Evolutionary conservation across 129 eudicot species (phyloP).

Genomic region (Chrysanthemum lavandulifolium): DNA sequence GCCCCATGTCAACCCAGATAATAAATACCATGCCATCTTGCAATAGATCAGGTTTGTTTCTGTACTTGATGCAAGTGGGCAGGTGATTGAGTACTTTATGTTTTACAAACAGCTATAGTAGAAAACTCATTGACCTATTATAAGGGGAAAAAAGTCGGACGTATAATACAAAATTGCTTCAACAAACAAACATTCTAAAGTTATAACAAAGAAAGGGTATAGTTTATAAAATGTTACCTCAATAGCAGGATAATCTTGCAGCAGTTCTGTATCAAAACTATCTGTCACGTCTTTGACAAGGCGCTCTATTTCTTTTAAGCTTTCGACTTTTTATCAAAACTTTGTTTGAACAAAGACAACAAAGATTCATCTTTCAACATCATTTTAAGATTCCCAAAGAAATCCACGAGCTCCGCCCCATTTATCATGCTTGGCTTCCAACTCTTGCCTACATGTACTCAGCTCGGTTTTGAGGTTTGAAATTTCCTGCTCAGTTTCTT

Average conservation of each 20-base stretch:
- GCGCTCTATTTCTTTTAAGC: constrained; percentile 57
- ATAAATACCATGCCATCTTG: no score
- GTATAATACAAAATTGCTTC: neutral
- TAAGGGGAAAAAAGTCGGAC: neutral
- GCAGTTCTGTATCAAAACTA: constrained; percentile 44
- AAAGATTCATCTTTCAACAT: constrained; percentile 63
- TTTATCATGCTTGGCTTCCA: constrained; percentile 55
- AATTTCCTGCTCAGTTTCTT: constrained; percentile 69
- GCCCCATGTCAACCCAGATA: no score
- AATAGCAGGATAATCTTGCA: constrained; percentile 33
- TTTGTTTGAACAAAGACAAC: constrained; percentile 39
- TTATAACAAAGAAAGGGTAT: neutral
- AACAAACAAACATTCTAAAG: constrained; percentile 20
- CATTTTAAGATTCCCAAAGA: constrained; percentile 46
- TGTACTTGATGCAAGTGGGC: no score
- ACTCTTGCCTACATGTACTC: constrained; percentile 64
- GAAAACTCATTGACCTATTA: neutral
- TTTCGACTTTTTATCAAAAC: constrained; percentile 50
- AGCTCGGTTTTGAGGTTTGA: constrained; percentile 50
- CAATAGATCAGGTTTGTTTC: no score
- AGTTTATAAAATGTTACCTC: constrained; percentile 44
- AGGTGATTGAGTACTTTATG: no score
- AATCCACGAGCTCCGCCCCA: constrained; percentile 52
- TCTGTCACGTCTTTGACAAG: constrained; percentile 50
- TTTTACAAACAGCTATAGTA: no score